Evolutionary conservation across 176 grass and related monocot genomes (phyloP), one percentile per base, ranked within the genome.

Genomic region (Oropetium thomaeum): DNA sequence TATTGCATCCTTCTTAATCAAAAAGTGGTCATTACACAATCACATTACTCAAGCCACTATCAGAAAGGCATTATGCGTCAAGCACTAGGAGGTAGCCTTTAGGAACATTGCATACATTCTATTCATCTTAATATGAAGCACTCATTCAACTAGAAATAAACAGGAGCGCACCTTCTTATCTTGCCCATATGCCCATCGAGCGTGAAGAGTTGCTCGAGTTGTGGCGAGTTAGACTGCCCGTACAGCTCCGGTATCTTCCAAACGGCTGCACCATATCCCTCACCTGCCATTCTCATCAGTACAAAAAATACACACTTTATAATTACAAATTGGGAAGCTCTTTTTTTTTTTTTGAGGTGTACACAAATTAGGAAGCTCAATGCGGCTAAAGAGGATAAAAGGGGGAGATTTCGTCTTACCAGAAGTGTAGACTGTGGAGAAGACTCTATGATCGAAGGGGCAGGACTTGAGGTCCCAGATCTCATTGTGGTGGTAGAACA

Each of bases 381-480:
- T 65, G 57, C 74, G 58, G 2, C 2, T 12, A 64, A 3, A 32
- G 10, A 11, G 31, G 43, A 67, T 7, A n/a, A n/a, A n/a, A n/a
- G n/a, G n/a, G 41, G 66, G 2, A 57, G 70, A n/a, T 16, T 25
- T 10, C 53, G 69, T 44, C 6, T 70, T 81, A 99, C 96, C 96
- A 74, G 89, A 99, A 25, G 96, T 92, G 76, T 86, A 99, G 62
- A 95, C 89, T 23, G 96, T 95, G 68, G 96, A 99, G 62, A 99
- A 90, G 44, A 95, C 79, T 73, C 80, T 99, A 44, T 81, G 80
- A 86, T 99, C 87, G 65, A 87, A 99, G 42, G 96, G 96, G 73
- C 96, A 95, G 8, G 96, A 99, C 68, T 95, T 95, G 54, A 99
- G 96, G 86, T 99, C 89, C 91, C 96, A 99, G 84, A 99, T 99